Conservation (phyloP, 2,329 filamentous ascomycete species). For the Curvularia spicifera region DNA sequence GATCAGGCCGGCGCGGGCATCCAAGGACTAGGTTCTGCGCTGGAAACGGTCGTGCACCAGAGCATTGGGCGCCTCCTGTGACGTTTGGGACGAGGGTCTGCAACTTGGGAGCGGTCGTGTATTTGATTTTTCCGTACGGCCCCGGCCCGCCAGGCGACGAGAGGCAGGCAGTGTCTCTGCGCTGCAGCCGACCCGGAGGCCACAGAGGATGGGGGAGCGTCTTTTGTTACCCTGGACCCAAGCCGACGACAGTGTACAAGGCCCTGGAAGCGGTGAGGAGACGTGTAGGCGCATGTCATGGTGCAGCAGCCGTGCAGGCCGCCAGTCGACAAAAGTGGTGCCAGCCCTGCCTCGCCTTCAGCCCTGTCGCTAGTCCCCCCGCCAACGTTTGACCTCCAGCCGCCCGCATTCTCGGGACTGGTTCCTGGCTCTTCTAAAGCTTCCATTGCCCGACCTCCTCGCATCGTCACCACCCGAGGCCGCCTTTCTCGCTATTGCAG, state of each 20-base stretch:
- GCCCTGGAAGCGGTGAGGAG: slow-evolving; percentile 32
- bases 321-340: slow-evolving; percentile 26
- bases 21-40: slow-evolving; percentile 26
- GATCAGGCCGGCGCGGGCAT: slow-evolving; percentile 29
- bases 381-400: slow-evolving; percentile 38
- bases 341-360: slow-evolving; percentile 29
- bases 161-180: background rate
- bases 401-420: slow-evolving; percentile 30
- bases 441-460: slow-evolving; percentile 9
- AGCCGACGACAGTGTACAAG: background rate
- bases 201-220: background rate
- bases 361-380: slow-evolving; percentile 28
- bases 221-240: background rate
- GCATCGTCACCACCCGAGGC: background rate
- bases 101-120: slow-evolving; percentile 13
- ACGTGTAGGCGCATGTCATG: slow-evolving; percentile 40
- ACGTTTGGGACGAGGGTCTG: slow-evolving; percentile 32
- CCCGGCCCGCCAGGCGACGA: slow-evolving; percentile 11
- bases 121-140: slow-evolving; percentile 14
- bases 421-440: slow-evolving; percentile 35
- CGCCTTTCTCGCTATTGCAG: background rate
- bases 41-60: slow-evolving; percentile 34
- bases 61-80: slow-evolving; percentile 38
- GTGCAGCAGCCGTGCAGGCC: slow-evolving; percentile 32
- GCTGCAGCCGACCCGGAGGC: background rate